phyloP scores from a whole-genome alignment of 768 basidiomycete species.

The Phanerochaete sordida region DNA sequence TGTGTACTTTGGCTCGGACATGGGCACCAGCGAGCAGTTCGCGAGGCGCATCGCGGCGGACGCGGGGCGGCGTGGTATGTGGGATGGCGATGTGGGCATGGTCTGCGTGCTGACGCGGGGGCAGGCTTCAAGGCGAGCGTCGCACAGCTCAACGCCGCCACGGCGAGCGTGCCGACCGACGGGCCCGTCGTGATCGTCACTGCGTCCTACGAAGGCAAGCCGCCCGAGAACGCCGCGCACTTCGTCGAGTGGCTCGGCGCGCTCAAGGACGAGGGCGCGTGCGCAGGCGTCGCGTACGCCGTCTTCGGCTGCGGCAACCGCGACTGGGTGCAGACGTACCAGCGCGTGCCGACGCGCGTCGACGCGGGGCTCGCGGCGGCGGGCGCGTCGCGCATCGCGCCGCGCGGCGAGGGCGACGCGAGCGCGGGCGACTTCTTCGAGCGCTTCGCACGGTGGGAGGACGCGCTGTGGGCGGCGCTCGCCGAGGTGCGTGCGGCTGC shows the following conservation, averaged over 20 bases:
- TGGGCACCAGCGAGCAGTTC: conserved; percentile 46
- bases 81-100: not conserved
- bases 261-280: conserved; percentile 22
- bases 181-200: conserved; percentile 44
- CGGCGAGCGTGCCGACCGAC: conserved; percentile 35
- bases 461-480: conserved; percentile 34
- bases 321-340: conserved; percentile 47
- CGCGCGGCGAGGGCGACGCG: conserved; percentile 41
- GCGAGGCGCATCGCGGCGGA: conserved; percentile 41
- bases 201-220: conserved; percentile 48
- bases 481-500: conserved; percentile 29
- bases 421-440: conserved; percentile 39
- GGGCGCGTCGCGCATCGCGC: conserved; percentile 35
- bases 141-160: conserved; percentile 38
- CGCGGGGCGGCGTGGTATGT: conserved; percentile 33
- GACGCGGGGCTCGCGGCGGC: conserved; percentile 31
- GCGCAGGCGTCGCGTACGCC: conserved; percentile 34
- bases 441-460: conserved; percentile 41
- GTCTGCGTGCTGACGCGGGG: conserved; percentile 17
- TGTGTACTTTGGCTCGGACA: conserved; percentile 42
- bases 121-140: conserved; percentile 37
- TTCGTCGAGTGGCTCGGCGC: conserved; percentile 41
- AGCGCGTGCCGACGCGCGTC: conserved; percentile 38
- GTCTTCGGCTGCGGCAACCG: conserved; percentile 49
- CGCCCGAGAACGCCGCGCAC: conserved; percentile 45